Base-by-base conservation (phyloP, 306 rosid genomes). In the Glycine tomentella region DNA sequence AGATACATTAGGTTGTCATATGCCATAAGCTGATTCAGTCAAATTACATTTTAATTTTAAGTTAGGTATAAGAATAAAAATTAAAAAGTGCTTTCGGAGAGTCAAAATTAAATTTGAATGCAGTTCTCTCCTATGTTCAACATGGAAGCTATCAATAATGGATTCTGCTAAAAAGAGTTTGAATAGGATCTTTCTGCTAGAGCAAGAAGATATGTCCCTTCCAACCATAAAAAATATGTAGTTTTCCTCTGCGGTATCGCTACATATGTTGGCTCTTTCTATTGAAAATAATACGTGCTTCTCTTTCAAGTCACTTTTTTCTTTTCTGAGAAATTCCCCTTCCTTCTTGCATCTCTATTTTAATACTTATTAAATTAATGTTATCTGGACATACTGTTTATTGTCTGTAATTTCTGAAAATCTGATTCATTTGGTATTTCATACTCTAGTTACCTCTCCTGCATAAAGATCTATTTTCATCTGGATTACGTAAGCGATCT, bases 401-500 rank as follows among this genome's bases (percentile, higher is more conserved):
- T 44, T 8, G 6, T 74, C 64, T 71, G 31, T 68, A 31, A 42
- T 46, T 74, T 68, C 64, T 72, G 61, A 78, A 81, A 73, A 48
- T 80, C 58, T 71, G 44, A 71, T 72, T 82, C 64, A 48, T 52
- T 82, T 1, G 72, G 20, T 50, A 51, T 77, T 78, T 59, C 58
- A 67, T 13, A 25, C 31, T 73, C 59, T 84, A 95, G 99, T 82
- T 93, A 70, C 98, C 99, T 77, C 97, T 95, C 77, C 85, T 95
- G 85, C 99, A 95, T 83, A 93, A 93, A 91, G 96, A 93, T 81
- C 86, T 95, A 33, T 95, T 95, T 86, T 84, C 98, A 59, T 91
- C 99, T 79, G 99, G 99, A 58, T 79, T 91, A 85, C 97, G 99
- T 9, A 95, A 93, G 88, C 90, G 93, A 79, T 95, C 99, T 36